These are phyloP conservation scores for Rosa multiflora DNA, from an alignment of 306 rosid species.

Conservation along the genomic window DNA sequence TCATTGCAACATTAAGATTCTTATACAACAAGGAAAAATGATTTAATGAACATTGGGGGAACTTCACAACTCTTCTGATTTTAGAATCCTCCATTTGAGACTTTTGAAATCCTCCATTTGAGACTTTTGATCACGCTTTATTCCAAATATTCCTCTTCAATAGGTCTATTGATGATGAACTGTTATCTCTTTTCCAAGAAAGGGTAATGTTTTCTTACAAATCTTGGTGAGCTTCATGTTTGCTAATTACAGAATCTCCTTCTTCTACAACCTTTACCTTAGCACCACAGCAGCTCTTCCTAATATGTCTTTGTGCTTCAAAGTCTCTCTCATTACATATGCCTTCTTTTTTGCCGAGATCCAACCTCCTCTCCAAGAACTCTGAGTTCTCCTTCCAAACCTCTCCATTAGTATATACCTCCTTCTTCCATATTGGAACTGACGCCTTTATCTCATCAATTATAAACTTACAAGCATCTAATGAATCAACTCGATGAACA, in stretches of 20 bases:
- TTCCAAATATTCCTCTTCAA: not conserved
- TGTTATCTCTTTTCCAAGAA: not conserved
- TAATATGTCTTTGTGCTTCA: constrained; percentile 29
- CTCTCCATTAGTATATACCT: constrained; percentile 86
- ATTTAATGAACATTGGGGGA: not conserved
- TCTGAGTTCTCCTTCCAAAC: constrained; percentile 93
- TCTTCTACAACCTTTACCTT: constrained; percentile 53
- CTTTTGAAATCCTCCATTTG: not conserved
- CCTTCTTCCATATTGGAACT: constrained; percentile 97
- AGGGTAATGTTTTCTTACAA: not conserved
- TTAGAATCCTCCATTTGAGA: not conserved
- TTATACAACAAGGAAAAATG: not conserved
- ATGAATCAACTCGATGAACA: constrained; percentile 73
- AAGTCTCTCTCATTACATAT: constrained; percentile 22
- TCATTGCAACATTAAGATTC: not conserved
- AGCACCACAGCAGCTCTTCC: constrained; percentile 55
- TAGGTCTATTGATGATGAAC: not conserved
- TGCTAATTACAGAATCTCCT: constrained; percentile 19
- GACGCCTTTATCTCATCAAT: constrained; percentile 84
- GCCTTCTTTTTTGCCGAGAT: constrained; percentile 47
- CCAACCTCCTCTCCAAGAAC: constrained; percentile 68
- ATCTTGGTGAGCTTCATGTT: not conserved
- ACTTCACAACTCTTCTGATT: not conserved
- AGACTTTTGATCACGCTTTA: not conserved
- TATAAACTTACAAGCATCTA: constrained; percentile 75